Evolutionary conservation across 169 alveolate species (phyloP), one percentile per base, ranked within the genome.

Genomic region (Eimeria falciformis): DNA sequence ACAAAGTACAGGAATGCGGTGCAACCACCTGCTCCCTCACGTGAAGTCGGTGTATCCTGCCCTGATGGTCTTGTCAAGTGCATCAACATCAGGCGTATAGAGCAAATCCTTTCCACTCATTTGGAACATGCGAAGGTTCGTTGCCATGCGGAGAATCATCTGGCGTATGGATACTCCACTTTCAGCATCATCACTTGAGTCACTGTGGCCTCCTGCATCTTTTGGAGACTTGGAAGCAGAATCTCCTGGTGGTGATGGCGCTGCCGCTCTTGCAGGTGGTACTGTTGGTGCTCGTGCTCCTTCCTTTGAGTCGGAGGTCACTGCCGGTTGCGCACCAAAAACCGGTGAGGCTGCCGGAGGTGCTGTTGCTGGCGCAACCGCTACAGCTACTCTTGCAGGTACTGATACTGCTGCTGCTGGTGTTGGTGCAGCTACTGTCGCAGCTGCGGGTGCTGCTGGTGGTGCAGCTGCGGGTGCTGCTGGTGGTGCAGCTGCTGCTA

Each of bases 11-110:
- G n/a, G n/a, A n/a, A n/a, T n/a, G n/a, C n/a, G n/a, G n/a, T n/a
- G n/a, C n/a, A n/a, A n/a, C n/a, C n/a, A 50, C 62, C 62, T 21
- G 17, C 73, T 0, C 37, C 33, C 90, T 37, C 25, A 82, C 90
- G 90, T 40, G 27, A 40, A 12, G 45, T 82, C 90, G 66, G 65
- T 68, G 79, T 82, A 82, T 21, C 69, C 90, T 5, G 90, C 90
- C n/a, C 25, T 55, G 43, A 82, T 69, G 78, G 43, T 58, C n/a
- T 33, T 33, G 9, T 55, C 77, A 4, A 82, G 18, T 1, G 7
- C 66, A 77, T 0, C 58, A 2, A 23, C 17, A 21, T 82, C 62
- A 14, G 79, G 47, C 7, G 65, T 46, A 23, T 23, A 82, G 11
- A 5, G 45, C 18, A 58, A 40, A 17, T 53, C 29, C 12, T 55